Conservation (phyloP, 805 yeast genomes). For the Cyberlindnera americana region DNA sequence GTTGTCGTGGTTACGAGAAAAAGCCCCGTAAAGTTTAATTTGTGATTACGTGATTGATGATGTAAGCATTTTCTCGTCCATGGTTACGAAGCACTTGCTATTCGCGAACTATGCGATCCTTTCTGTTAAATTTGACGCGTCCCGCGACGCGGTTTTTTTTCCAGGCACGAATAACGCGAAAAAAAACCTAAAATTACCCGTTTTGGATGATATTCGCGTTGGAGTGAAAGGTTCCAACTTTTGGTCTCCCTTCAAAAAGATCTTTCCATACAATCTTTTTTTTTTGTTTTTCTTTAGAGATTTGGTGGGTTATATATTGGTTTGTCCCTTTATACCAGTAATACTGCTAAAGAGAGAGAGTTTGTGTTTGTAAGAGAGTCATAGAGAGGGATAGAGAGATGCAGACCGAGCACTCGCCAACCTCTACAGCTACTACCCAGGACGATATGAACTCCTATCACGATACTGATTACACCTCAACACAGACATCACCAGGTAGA, state of each 20-base stretch:
- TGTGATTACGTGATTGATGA: no score
- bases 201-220: slow-evolving; percentile 3
- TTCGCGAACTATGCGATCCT: background rate
- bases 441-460: slow-evolving; percentile 14
- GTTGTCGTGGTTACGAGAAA: background rate
- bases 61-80: no score
- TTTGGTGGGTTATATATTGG: no score
- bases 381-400: no score
- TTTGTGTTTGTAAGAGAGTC: no score
- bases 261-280: background rate
- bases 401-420: slow-evolving; percentile 9
- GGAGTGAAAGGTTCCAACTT: background rate
- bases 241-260: background rate
- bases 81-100: no score
- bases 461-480: slow-evolving; percentile 13
- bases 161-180: slow-evolving; percentile 4
- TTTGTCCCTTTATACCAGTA: no score
- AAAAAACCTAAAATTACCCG: slow-evolving; percentile 1
- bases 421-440: slow-evolving; percentile 7
- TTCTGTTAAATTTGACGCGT: no score
- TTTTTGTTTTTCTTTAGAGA: no score
- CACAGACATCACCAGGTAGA: slow-evolving; percentile 8
- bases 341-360: no score
- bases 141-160: no score
- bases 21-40: no score